Evolutionary conservation across 148 eudicot genomes (phyloP).

Genomic region (Cornus florida): DNA sequence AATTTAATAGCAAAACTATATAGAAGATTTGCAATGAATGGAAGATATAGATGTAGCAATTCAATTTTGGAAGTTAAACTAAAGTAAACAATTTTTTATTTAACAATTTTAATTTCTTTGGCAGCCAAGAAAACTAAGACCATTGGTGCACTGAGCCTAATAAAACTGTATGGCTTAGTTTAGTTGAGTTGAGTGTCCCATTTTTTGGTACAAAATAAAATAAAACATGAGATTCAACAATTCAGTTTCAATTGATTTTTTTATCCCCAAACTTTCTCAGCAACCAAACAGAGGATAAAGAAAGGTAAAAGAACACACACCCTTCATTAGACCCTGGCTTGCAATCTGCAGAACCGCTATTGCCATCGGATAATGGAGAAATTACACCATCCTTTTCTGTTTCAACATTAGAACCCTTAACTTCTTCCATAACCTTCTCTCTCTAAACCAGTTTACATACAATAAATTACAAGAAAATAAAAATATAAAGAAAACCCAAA

Average conservation of each 20-base stretch:
- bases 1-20: no score
- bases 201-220: not conserved
- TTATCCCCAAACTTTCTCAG: constrained; percentile 5
- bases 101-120: no score
- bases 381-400: not conserved
- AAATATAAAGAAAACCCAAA: no score
- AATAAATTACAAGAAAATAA: not conserved
- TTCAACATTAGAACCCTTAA: constrained; percentile 7
- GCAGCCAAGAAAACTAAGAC: no score
- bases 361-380: not conserved
- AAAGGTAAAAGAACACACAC: constrained; percentile 7
- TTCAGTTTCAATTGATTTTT: not conserved
- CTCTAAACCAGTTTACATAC: not conserved
- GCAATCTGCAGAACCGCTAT: not conserved
- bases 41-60: no score
- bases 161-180: no score
- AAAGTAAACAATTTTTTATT: no score
- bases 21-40: no score
- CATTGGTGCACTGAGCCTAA: no score
- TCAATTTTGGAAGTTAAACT: no score
- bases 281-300: not conserved
- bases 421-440: constrained; percentile 9
- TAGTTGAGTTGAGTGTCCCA: no score
- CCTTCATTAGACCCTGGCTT: constrained; percentile 9
- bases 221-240: not conserved